Evolutionary conservation across 2,329 filamentous ascomycete genomes (phyloP).

Genomic region (Fonsecaea erecta): DNA sequence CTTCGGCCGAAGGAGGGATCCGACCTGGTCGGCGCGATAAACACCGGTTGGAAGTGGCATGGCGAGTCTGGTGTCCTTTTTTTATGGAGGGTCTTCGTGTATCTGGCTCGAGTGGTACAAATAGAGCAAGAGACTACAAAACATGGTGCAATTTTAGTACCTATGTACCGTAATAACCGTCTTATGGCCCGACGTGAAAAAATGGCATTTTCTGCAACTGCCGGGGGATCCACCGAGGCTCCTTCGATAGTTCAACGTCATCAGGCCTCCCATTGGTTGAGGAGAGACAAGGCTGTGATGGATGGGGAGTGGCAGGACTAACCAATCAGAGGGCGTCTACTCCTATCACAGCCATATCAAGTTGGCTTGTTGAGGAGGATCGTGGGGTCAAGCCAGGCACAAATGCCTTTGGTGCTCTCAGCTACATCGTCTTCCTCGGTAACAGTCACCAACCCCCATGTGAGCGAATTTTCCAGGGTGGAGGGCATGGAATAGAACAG

Average conservation of each 20-base stretch:
- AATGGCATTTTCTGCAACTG: conserved; percentile 10
- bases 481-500: conserved; percentile 19
- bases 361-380: too few species aligned
- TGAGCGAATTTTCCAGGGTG: conserved; percentile 15
- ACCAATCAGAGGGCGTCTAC: not conserved
- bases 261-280: not conserved
- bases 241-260: not conserved
- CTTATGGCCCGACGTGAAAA: not conserved
- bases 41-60: conserved; percentile 37
- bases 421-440: not conserved
- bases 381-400: too few species aligned
- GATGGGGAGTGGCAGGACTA: not conserved
- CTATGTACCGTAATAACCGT: not conserved
- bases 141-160: not conserved
- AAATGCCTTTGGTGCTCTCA: not conserved
- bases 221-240: conserved; percentile 12
- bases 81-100: not conserved
- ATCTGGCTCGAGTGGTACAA: not conserved
- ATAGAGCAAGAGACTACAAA: not conserved
- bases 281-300: not conserved
- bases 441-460: not conserved
- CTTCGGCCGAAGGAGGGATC: conserved; percentile 59
- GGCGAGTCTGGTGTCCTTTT: not conserved
- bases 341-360: not conserved
- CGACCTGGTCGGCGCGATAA: conserved; percentile 61